Conservation (phyloP, 2,329 filamentous ascomycete genomes). For the Diaporthe sp. region DNA sequence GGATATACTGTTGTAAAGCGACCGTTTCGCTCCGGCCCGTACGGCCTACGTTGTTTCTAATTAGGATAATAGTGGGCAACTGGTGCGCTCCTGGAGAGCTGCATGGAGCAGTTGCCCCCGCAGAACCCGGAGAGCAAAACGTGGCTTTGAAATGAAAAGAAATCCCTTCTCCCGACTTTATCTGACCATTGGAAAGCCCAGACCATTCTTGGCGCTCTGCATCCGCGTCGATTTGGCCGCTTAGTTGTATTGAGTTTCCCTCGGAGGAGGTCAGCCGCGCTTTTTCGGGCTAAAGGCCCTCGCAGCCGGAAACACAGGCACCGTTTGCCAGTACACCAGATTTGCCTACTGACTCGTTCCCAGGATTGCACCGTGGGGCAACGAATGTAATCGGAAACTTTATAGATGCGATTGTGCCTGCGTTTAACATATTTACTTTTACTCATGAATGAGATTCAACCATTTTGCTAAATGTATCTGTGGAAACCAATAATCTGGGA, state of each 20-base stretch:
- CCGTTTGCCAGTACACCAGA: not conserved
- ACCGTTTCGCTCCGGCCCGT: not conserved
- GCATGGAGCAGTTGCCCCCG: constrained; percentile 14
- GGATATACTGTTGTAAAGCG: not conserved
- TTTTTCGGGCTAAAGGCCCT: constrained; percentile 33
- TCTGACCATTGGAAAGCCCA: constrained; percentile 36
- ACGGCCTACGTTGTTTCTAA: not conserved
- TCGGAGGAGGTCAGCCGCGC: constrained; percentile 36
- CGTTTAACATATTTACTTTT: not conserved
- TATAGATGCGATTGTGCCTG: too few species aligned
- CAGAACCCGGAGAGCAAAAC: not conserved
- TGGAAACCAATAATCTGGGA: too few species aligned
- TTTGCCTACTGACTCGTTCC: not conserved
- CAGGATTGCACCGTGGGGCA: not conserved
- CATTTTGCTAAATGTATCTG: too few species aligned
- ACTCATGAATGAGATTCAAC: too few species aligned
- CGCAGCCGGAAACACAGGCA: not conserved
- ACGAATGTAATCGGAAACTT: too few species aligned
- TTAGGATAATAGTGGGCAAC: not conserved
- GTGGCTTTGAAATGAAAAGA: not conserved
- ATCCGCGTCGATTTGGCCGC: constrained; percentile 5
- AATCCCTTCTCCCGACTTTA: not conserved
- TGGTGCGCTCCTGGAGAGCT: not conserved
- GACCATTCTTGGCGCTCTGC: constrained; percentile 8
- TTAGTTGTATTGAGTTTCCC: constrained; percentile 7